Conservation (phyloP, 2,329 filamentous ascomycete species). For the Whalleya microplaca region DNA sequence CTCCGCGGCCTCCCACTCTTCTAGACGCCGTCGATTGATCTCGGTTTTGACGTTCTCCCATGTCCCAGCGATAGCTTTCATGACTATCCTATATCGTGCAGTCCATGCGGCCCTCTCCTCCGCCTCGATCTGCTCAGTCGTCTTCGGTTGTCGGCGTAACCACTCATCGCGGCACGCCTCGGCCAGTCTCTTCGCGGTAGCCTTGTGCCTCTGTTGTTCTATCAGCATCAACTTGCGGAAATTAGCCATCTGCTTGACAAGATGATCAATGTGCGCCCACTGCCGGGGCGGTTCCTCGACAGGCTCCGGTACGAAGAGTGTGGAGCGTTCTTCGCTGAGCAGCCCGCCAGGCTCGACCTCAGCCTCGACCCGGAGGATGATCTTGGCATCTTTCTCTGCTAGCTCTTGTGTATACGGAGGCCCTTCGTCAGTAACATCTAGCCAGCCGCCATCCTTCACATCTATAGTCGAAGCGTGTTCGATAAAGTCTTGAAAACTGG, state of each 20-base stretch:
- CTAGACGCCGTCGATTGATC: constrained; percentile 62
- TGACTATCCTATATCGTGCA: constrained; percentile 71
- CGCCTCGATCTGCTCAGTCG: constrained; percentile 77
- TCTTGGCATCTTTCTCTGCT: constrained; percentile 68
- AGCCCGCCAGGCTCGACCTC: constrained; percentile 77
- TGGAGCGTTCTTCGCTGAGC: constrained; percentile 71
- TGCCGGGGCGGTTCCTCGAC: constrained; percentile 74
- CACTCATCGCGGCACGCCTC: constrained; percentile 78
- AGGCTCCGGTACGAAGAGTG: constrained; percentile 72
- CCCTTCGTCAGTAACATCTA: constrained; percentile 59
- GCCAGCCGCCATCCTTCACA: constrained; percentile 60
- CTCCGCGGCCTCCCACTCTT: constrained; percentile 68
- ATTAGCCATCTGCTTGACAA: constrained; percentile 76
- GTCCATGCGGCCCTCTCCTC: constrained; percentile 73
- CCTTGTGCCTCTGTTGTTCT: constrained; percentile 78
- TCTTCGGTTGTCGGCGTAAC: constrained; percentile 73
- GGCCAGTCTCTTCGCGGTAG: constrained; percentile 78
- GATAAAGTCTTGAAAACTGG: constrained; percentile 63
- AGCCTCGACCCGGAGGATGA: constrained; percentile 71
- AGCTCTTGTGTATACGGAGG: constrained; percentile 62
- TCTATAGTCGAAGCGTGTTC: constrained; percentile 53
- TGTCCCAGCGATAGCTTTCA: constrained; percentile 58
- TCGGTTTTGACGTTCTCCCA: constrained; percentile 68
- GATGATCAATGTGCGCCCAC: constrained; percentile 86
- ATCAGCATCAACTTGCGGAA: constrained; percentile 79